Evolutionary conservation across 768 basidiomycete species (phyloP).

Genomic region (Amanita exitialis): DNA sequence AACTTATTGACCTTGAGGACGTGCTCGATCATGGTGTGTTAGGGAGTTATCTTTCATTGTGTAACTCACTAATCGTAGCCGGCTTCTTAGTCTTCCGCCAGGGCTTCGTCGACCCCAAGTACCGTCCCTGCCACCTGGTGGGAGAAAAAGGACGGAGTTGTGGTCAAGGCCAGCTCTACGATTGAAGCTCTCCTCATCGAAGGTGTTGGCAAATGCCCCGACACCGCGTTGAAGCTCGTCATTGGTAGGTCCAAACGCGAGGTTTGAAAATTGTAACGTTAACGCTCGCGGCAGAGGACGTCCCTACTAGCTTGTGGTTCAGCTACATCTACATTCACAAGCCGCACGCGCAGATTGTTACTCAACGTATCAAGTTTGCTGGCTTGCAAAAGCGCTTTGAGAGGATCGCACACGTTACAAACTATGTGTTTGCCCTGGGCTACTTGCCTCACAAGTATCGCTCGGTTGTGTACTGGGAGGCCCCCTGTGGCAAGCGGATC

Average conservation of each 20-base stretch:
- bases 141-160: slow-evolving; percentile 28
- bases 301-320: slow-evolving; percentile 32
- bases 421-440: slow-evolving; percentile 32
- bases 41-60: neutral
- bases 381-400: slow-evolving; percentile 21
- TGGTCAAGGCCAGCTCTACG: slow-evolving; percentile 22
- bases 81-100: slow-evolving; percentile 26
- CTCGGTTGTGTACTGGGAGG: slow-evolving; percentile 31
- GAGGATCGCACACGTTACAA: slow-evolving; percentile 34
- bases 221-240: slow-evolving; percentile 33
- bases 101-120: slow-evolving; percentile 35
- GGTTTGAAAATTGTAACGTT: neutral
- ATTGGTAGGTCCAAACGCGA: slow-evolving; percentile 24
- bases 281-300: slow-evolving; percentile 22
- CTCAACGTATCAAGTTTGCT: slow-evolving; percentile 34
- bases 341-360: slow-evolving; percentile 19
- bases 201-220: slow-evolving; percentile 31
- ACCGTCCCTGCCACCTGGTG: slow-evolving; percentile 32
- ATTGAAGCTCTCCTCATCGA: slow-evolving; percentile 26
- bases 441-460: slow-evolving; percentile 26
- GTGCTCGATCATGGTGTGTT: slow-evolving; percentile 32
- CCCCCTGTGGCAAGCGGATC: slow-evolving; percentile 23
- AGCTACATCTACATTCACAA: slow-evolving; percentile 29
- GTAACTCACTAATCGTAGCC: slow-evolving; percentile 12
- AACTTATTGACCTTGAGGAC: slow-evolving; percentile 34